Evolutionary conservation across 2,329 filamentous ascomycete genomes (phyloP), one percentile per base, ranked within the genome.

Genomic region (Diplodia scrobiculata): DNA sequence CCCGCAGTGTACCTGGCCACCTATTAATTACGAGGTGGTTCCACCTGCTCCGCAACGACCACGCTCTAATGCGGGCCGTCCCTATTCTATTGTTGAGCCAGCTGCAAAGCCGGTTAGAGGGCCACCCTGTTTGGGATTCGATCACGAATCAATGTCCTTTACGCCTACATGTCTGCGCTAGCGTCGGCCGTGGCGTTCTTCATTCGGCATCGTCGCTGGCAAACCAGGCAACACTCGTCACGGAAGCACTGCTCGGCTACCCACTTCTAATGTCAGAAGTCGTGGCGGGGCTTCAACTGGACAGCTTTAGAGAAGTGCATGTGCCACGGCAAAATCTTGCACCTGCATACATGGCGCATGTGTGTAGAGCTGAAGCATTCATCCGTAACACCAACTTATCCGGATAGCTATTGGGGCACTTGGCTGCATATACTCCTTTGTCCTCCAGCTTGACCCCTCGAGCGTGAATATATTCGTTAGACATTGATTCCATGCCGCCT

Each of bases 41-140:
- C 58, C 58, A 62, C 55, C 9, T 45, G 9, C 19, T 17, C 27
- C 41, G 41, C 38, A 5, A 13, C 55, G n/a, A 14, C 38, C 41
- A 62, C 13, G 29, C 45, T 48, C n/a, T 32, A 34, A 10, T 32
- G 19, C 58, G 58, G 58, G 27, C 58, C 58, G 45, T n/a, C 19
- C 58, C 58, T 62, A 36, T 29, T 36, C 58, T 62, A 36, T 29
- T 36, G n/a, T n/a, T 4, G 25, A 25, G 25, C 25, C 25, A 32
- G 25, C 9, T 10, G 9, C 34, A 10, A 11, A 11, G 34, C 10
- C 10, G 34, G 29, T 6, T 6, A 9, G 29, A 32, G 14, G 38
- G 55, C 38, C 38, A 7, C 38, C 29, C 10, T 29, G 34, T 19
- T 58, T n/a, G 29, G 47, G 36, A 45, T 59, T 47, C 54, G 29